Conservation (phyloP, 306 rosid species). For the Datisca glomerata region DNA sequence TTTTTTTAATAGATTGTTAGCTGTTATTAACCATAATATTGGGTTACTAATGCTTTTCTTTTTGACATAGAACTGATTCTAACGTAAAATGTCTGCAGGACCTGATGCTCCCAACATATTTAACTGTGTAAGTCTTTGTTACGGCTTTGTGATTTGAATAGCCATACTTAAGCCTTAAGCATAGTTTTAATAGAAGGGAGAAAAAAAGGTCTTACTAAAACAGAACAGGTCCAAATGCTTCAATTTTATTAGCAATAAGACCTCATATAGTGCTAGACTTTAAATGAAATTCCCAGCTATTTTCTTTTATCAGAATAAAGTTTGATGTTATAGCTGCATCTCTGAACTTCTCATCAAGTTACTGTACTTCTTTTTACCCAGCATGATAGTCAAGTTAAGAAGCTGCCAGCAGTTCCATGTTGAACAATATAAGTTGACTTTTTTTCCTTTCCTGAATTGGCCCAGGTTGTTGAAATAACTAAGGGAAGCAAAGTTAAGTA, state of each 20-base stretch:
- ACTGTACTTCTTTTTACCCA: background rate
- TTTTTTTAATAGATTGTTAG: too few relatives aligned
- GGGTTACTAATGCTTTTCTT: too few relatives aligned
- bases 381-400: background rate
- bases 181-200: background rate
- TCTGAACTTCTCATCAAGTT: background rate
- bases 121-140: constrained; percentile 51
- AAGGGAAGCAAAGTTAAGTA: constrained; percentile 97
- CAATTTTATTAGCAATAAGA: too few relatives aligned
- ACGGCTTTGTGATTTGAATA: constrained; percentile 1
- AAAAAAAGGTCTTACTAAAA: background rate
- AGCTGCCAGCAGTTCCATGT: background rate
- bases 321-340: too few relatives aligned
- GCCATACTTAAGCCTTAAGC: background rate
- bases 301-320: background rate
- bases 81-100: constrained; percentile 65
- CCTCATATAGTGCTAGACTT: background rate
- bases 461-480: constrained; percentile 84
- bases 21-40: too few relatives aligned
- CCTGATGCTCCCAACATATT: constrained; percentile 67
- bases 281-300: background rate
- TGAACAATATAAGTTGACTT: too few relatives aligned
- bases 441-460: constrained; percentile 11
- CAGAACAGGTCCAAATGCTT: background rate
- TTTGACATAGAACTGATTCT: too few relatives aligned